These are phyloP conservation scores for Pythium pyrilobum DNA, from an alignment of 352 stramenopile species.

Conservation along the genomic window DNA sequence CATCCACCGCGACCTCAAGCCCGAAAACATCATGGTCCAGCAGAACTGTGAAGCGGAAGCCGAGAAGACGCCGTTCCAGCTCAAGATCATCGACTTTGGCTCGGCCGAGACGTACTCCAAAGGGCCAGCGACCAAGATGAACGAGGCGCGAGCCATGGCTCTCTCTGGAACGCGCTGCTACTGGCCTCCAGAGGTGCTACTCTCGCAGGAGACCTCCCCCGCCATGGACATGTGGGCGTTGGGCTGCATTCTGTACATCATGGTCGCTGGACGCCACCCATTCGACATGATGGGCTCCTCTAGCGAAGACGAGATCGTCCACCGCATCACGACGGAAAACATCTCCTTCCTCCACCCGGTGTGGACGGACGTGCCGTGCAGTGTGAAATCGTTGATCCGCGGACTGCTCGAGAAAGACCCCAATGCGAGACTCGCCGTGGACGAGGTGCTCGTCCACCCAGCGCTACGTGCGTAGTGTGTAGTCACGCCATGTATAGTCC, in stretches of 20 bases:
- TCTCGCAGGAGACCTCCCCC: constrained; percentile 41
- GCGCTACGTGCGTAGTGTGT: constrained; percentile 13
- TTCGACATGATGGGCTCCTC: constrained; percentile 81
- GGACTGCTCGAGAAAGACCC: constrained; percentile 76
- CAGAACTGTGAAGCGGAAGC: background rate
- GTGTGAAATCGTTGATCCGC: constrained; percentile 62
- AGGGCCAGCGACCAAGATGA: background rate
- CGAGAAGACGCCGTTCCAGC: constrained; percentile 17
- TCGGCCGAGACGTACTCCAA: constrained; percentile 34
- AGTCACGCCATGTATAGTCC: too few species aligned
- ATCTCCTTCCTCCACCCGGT: constrained; percentile 53
- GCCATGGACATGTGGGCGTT: constrained; percentile 89
- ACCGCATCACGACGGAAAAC: constrained; percentile 33
- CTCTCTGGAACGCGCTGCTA: constrained; percentile 82
- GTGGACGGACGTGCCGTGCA: constrained; percentile 42
- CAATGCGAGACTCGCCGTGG: constrained; percentile 31
- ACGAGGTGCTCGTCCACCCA: constrained; percentile 45
- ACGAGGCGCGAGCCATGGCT: constrained; percentile 16
- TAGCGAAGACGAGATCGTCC: constrained; percentile 70
- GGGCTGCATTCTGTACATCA: constrained; percentile 85
- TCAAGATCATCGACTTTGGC: constrained; percentile 89
- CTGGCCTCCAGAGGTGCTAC: constrained; percentile 76
- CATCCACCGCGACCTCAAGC: constrained; percentile 86
- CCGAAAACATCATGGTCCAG: constrained; percentile 81
- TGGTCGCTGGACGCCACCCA: constrained; percentile 79